phyloP scores from a whole-genome alignment of 176 grass and related monocot genomes.

The Bonia amplexicaulis region DNA sequence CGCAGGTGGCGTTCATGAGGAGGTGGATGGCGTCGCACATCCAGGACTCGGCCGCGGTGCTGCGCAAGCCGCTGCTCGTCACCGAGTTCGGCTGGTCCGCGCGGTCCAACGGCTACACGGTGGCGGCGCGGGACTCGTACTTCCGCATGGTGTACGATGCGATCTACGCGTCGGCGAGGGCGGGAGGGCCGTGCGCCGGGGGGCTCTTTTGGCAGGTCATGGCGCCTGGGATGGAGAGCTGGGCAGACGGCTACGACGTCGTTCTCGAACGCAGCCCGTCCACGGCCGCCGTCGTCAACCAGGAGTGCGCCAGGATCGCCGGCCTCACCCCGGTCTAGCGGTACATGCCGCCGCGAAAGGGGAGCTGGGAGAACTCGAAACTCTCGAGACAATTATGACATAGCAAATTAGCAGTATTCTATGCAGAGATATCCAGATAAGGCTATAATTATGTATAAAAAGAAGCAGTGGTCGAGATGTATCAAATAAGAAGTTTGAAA shows the following conservation, averaged over 20 bases:
- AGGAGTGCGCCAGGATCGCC: constrained; percentile 40
- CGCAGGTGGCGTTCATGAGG: constrained; percentile 53
- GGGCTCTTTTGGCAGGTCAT: constrained; percentile 76
- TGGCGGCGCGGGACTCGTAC: constrained; percentile 43
- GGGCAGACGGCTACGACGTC: constrained; percentile 66
- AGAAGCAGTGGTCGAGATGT: not conserved
- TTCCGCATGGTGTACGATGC: constrained; percentile 45
- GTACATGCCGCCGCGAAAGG: not conserved
- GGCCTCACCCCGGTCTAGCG: not conserved
- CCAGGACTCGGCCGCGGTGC: constrained; percentile 35
- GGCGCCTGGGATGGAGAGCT: constrained; percentile 66
- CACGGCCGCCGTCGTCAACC: constrained; percentile 34
- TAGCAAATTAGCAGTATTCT: not conserved
- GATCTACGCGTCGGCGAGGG: constrained; percentile 44
- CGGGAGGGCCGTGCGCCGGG: constrained; percentile 46
- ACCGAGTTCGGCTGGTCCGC: constrained; percentile 73
- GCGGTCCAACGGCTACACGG: constrained; percentile 36
- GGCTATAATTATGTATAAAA: not conserved
- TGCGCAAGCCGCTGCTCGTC: constrained; percentile 65
- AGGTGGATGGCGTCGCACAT: constrained; percentile 57
- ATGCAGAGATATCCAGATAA: not conserved
- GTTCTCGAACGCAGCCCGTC: constrained; percentile 42
- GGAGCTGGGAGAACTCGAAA: not conserved
- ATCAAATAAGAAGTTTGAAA: not conserved
- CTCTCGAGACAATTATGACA: not conserved